Evolutionary conservation across 495 filamentous ascomycete species (phyloP).

Genomic region (Penicillium diatomitis): DNA sequence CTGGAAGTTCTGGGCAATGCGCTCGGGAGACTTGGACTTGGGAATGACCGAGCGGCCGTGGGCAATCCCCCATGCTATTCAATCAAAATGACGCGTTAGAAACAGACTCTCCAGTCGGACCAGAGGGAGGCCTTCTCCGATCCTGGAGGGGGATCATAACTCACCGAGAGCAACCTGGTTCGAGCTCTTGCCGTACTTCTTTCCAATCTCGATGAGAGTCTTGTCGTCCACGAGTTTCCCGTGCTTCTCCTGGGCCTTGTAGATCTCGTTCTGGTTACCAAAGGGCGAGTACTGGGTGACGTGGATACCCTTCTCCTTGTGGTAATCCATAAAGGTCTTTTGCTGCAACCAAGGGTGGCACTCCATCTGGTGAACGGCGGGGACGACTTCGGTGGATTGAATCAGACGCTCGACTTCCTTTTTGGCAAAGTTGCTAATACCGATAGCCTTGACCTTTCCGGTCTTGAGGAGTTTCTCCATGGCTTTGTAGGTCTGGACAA

Average conservation of each 20-base stretch:
- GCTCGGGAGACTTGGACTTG: constrained; percentile 48
- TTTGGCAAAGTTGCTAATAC: constrained; percentile 68
- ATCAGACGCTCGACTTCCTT: constrained; percentile 59
- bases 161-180: constrained; percentile 48
- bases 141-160: neutral
- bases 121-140: no score
- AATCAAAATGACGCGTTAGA: no score
- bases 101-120: no score
- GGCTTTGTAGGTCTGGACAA: constrained; percentile 45
- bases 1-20: constrained; percentile 49
- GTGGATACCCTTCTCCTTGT: constrained; percentile 47
- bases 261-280: constrained; percentile 61
- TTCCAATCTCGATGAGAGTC: constrained; percentile 48
- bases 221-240: constrained; percentile 54
- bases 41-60: constrained; percentile 56
- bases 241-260: constrained; percentile 38
- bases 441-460: constrained; percentile 56
- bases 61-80: constrained; percentile 52
- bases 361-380: constrained; percentile 61
- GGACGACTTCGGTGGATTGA: constrained; percentile 42
- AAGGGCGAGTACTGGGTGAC: constrained; percentile 61
- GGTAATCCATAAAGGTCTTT: constrained; percentile 45
- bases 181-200: constrained; percentile 51
- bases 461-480: constrained; percentile 53
- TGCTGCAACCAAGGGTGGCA: constrained; percentile 56